Evolutionary conservation across 2,329 filamentous ascomycete species (phyloP).

Genomic region (Xylaria sp.): DNA sequence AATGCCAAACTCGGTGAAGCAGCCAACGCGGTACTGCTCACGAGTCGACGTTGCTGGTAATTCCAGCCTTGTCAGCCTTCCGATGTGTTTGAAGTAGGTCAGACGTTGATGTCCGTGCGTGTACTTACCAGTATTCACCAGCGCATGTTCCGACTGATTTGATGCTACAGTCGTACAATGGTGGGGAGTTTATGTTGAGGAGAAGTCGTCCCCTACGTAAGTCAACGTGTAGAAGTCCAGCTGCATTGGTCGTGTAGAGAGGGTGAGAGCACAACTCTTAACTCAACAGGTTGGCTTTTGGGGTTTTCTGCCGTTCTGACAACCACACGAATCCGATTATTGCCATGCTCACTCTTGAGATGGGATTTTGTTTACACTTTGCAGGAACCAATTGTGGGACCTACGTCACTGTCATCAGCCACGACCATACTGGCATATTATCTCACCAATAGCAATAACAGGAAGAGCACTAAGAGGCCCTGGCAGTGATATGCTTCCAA

Average conservation of each 20-base stretch:
- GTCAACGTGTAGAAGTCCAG: not conserved
- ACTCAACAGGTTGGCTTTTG: not conserved
- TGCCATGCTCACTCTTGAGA: not conserved
- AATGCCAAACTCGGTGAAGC: not conserved
- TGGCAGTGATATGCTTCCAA: conserved; percentile 4
- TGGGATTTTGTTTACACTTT: not conserved
- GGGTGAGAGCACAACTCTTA: not conserved
- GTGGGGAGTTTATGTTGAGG: not conserved
- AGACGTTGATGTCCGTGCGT: not conserved
- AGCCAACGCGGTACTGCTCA: not conserved
- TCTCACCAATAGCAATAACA: conserved; percentile 5
- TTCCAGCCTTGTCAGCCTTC: conserved; percentile 30
- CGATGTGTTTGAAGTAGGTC: not conserved
- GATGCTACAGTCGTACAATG: not conserved
- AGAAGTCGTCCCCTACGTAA: conserved; percentile 1
- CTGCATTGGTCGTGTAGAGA: not conserved
- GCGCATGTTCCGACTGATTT: not conserved
- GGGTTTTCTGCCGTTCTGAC: not conserved
- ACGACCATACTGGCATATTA: not conserved
- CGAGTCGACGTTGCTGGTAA: not conserved
- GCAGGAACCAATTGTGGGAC: not conserved
- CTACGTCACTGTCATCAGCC: conserved; percentile 8
- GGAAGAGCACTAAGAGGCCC: not conserved
- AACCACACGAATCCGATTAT: conserved; percentile 4
- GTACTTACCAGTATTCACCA: not conserved